These are phyloP conservation scores for Suhomyces faveliae DNA, from an alignment of 805 yeast species.

Conservation along the genomic window DNA sequence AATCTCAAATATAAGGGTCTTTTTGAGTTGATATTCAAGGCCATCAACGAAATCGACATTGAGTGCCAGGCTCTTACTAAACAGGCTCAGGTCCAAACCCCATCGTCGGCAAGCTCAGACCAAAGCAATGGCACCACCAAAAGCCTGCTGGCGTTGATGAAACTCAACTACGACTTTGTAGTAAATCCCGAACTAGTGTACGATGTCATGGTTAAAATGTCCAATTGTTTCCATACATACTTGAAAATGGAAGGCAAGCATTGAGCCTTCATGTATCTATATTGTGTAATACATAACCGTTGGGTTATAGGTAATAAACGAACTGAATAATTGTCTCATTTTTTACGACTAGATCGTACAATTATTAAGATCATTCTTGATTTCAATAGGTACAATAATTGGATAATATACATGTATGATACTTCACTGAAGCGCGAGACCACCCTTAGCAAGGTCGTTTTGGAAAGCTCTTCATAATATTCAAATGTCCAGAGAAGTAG, in stretches of 20 bases:
- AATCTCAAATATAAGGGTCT: conserved; percentile 38
- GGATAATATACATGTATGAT: no score
- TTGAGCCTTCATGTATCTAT: not conserved
- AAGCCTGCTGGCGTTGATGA: conserved; percentile 17
- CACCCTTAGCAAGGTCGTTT: no score
- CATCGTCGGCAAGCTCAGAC: conserved; percentile 7
- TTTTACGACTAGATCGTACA: no score
- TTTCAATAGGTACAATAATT: no score
- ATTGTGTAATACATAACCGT: not conserved
- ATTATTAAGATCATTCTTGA: no score
- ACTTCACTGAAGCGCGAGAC: no score
- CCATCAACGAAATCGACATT: conserved; percentile 21
- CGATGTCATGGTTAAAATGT: conserved; percentile 30
- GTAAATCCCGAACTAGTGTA: conserved; percentile 25
- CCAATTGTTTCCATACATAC: conserved; percentile 25
- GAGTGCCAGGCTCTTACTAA: conserved; percentile 9
- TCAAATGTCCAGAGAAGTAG: no score
- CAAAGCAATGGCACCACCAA: not conserved
- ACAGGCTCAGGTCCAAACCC: conserved; percentile 8
- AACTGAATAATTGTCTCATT: no score
- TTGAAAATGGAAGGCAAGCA: conserved; percentile 8
- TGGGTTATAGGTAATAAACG: not conserved
- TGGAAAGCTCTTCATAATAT: no score
- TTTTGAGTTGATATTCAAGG: conserved; percentile 36
- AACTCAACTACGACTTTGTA: conserved; percentile 40